phyloP scores from a whole-genome alignment of 2,329 filamentous ascomycete genomes.

The Scedosporium minutisporum region DNA sequence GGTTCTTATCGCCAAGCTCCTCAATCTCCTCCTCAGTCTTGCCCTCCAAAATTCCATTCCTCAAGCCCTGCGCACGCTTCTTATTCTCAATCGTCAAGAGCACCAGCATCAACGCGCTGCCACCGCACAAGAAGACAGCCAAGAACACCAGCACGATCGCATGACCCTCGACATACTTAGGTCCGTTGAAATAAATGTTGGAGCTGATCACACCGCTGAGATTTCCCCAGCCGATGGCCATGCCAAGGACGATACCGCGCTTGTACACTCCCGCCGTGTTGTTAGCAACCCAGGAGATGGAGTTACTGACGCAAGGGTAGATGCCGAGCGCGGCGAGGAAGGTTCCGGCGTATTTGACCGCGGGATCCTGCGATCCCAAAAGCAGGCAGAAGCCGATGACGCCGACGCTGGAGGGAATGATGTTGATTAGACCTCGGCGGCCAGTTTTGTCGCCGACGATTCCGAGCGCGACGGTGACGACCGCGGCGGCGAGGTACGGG shows the following conservation, averaged over 20 bases:
- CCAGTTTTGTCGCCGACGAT: conserved; percentile 56
- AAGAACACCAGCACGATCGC: conserved; percentile 55
- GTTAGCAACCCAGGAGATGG: conserved; percentile 61
- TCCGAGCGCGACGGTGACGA: conserved; percentile 53
- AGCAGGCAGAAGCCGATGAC: conserved; percentile 60
- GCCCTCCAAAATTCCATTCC: conserved; percentile 46
- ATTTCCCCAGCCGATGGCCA: conserved; percentile 72
- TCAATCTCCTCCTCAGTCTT: conserved; percentile 45
- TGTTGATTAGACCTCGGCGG: conserved; percentile 58
- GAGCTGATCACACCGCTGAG: conserved; percentile 59
- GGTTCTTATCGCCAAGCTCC: conserved; percentile 44
- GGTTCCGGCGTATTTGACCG: conserved; percentile 56
- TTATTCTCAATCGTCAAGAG: conserved; percentile 50
- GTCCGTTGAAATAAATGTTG: conserved; percentile 49
- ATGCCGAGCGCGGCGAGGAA: conserved; percentile 64
- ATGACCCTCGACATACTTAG: conserved; percentile 40
- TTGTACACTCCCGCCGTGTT: conserved; percentile 54
- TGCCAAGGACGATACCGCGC: conserved; percentile 61
- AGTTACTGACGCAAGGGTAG: conserved; percentile 62
- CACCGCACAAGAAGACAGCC: conserved; percentile 51
- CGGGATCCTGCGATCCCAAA: conserved; percentile 39
- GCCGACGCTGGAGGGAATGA: conserved; percentile 48
- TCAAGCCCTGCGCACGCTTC: conserved; percentile 43
- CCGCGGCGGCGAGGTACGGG: conserved; percentile 50
- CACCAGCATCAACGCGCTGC: conserved; percentile 52